These are phyloP conservation scores for Geoglossum glabrum DNA, from an alignment of 495 filamentous ascomycete genomes.

Conservation along the genomic window DNA sequence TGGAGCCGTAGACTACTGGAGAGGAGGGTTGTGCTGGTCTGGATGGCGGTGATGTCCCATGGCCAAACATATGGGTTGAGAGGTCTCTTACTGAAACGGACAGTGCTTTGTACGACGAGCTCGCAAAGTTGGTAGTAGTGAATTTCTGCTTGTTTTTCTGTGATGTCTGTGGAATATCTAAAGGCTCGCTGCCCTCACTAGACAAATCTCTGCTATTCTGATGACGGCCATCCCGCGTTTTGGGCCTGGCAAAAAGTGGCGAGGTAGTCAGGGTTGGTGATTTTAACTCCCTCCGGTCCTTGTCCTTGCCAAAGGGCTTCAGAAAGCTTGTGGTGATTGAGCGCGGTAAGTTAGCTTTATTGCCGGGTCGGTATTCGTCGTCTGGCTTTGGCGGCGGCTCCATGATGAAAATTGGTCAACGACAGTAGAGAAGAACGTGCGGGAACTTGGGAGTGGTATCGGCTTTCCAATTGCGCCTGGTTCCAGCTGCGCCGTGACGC, in stretches of 20 bases:
- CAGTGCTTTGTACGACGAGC: conserved; percentile 1
- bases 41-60: not conserved
- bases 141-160: not conserved
- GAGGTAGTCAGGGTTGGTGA: not conserved
- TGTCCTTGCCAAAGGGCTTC: not conserved
- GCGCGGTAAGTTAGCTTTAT: not conserved
- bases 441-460: not conserved
- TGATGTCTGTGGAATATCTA: not conserved
- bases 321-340: not conserved
- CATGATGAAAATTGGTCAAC: not conserved
- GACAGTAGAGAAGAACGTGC: not conserved
- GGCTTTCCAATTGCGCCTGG: not conserved
- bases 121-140: not conserved
- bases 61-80: not conserved
- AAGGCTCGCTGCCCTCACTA: not conserved
- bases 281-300: not conserved
- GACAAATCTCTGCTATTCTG: not conserved
- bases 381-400: not conserved
- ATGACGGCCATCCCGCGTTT: not conserved
- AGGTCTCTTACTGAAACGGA: not conserved
- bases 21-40: not conserved
- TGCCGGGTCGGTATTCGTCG: not conserved
- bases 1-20: not conserved
- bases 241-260: not conserved
- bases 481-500: not conserved